phyloP scores from a whole-genome alignment of 768 basidiomycete genomes.

The Phlebiopsis flavidoalba region DNA sequence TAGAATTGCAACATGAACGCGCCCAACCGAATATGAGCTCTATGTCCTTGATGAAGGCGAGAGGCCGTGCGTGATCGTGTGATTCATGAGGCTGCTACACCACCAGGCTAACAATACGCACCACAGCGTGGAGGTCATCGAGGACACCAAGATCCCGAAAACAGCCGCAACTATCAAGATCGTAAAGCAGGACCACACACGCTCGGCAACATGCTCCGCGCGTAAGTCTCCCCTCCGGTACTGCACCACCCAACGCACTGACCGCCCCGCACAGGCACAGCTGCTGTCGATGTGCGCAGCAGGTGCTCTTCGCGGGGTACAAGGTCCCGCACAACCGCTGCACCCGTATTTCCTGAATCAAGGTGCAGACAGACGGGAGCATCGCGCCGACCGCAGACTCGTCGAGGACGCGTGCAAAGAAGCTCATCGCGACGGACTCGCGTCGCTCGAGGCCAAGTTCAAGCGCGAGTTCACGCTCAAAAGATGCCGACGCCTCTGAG shows the following conservation, averaged over 20 bases:
- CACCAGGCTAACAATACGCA: conserved; percentile 10
- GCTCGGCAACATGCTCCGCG: conserved; percentile 91
- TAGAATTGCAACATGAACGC: conserved; percentile 67
- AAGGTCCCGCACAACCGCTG: conserved; percentile 95
- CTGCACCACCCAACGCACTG: background rate
- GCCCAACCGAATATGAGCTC: conserved; percentile 86
- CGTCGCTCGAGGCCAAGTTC: conserved; percentile 68
- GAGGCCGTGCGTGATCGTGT: conserved; percentile 73
- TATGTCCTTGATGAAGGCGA: conserved; percentile 93
- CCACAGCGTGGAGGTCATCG: conserved; percentile 77
- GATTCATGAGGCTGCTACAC: background rate
- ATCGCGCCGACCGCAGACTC: conserved; percentile 74
- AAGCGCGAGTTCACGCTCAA: conserved; percentile 79
- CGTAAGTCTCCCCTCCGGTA: conserved; percentile 45
- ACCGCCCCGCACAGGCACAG: conserved; percentile 53
- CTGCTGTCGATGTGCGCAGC: conserved; percentile 81
- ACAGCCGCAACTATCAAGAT: conserved; percentile 94
- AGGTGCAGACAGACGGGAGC: conserved; percentile 91
- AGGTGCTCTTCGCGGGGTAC: conserved; percentile 95
- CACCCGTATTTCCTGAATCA: conserved; percentile 92
- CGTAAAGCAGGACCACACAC: conserved; percentile 97
- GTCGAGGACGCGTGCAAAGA: conserved; percentile 81
- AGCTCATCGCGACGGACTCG: conserved; percentile 62
- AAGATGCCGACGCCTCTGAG: conserved; percentile 39
- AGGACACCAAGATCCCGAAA: conserved; percentile 97